Conservation (phyloP, 352 stramenopile species). For the Phytophthora idaei region DNA sequence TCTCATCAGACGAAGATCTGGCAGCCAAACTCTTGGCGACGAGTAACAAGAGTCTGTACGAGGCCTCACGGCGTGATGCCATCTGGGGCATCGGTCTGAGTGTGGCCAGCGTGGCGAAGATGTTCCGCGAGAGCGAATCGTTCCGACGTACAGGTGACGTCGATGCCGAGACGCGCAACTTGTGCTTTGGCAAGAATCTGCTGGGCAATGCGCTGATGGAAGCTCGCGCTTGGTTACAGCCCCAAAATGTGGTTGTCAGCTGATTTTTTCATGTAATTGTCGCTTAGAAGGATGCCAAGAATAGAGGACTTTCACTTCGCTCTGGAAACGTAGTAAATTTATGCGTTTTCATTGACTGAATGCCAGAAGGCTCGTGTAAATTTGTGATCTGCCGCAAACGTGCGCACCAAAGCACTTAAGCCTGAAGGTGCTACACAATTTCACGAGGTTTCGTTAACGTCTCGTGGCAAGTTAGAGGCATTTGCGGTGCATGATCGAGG, state of each 20-base stretch:
- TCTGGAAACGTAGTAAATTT: too few relatives aligned
- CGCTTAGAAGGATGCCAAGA: too few relatives aligned
- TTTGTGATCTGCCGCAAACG: not conserved
- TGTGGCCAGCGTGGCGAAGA: conserved; percentile 39
- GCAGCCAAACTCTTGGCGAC: conserved; percentile 47
- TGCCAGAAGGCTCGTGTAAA: too few relatives aligned
- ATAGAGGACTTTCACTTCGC: too few relatives aligned
- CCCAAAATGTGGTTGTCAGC: conserved; percentile 3
- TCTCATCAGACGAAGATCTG: conserved; percentile 42
- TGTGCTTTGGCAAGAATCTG: conserved; percentile 60
- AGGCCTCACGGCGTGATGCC: conserved; percentile 50
- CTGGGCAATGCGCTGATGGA: conserved; percentile 63
- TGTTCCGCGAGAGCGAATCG: conserved; percentile 40
- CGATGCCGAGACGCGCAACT: conserved; percentile 28
- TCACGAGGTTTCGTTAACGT: not conserved
- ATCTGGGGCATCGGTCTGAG: conserved; percentile 72
- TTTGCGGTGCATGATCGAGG: conserved; percentile 97
- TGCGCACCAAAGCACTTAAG: conserved; percentile 52
- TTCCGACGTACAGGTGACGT: conserved; percentile 53
- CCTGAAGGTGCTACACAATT: conserved; percentile 37
- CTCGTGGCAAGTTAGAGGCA: conserved; percentile 84
- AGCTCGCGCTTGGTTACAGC: conserved; percentile 49
- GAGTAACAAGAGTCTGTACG: conserved; percentile 54
- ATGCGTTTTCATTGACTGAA: too few relatives aligned
- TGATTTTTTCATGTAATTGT: not conserved